Evolutionary conservation across 352 stramenopile genomes (phyloP).

Genomic region (Pythium diclinum): DNA sequence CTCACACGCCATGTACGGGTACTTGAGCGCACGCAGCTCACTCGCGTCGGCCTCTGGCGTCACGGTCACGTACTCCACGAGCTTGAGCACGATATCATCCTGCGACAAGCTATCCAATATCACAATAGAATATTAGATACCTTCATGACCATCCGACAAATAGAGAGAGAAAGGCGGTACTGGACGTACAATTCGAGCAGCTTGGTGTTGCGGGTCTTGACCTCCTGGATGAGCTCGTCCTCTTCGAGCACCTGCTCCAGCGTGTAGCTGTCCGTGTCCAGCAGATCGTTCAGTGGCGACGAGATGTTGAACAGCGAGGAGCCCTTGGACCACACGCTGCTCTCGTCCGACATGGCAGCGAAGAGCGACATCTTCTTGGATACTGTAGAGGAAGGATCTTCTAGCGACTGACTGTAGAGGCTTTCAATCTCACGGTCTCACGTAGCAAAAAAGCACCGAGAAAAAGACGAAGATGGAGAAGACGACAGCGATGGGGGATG

Average conservation of each 20-base stretch:
- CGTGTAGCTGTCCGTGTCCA: slow-evolving; percentile 92
- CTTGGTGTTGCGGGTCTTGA: slow-evolving; percentile 94
- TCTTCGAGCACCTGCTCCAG: slow-evolving; percentile 93
- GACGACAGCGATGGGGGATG: neutral
- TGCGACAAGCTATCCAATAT: slow-evolving; percentile 55
- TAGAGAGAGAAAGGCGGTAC: neutral
- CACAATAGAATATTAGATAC: neutral
- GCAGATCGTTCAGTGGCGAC: slow-evolving; percentile 93
- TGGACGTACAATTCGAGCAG: slow-evolving; percentile 91
- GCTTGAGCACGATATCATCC: slow-evolving; percentile 58
- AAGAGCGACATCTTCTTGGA: slow-evolving; percentile 75
- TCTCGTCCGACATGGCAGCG: slow-evolving; percentile 74
- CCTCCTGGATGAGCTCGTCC: slow-evolving; percentile 97
- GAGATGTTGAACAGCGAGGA: slow-evolving; percentile 88
- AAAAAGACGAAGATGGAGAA: neutral
- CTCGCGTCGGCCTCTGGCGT: slow-evolving; percentile 43
- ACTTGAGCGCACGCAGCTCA: slow-evolving; percentile 82
- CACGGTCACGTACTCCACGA: slow-evolving; percentile 78
- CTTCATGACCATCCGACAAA: neutral
- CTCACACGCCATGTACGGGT: slow-evolving; percentile 98
- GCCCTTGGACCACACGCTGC: slow-evolving; percentile 79
- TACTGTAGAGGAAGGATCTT: neutral
- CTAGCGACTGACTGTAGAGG: neutral
- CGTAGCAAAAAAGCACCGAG: neutral
- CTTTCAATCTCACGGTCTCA: neutral